Evolutionary conservation across 345 rosid genomes (phyloP).

Genomic region (Dipteronia sinensis): DNA sequence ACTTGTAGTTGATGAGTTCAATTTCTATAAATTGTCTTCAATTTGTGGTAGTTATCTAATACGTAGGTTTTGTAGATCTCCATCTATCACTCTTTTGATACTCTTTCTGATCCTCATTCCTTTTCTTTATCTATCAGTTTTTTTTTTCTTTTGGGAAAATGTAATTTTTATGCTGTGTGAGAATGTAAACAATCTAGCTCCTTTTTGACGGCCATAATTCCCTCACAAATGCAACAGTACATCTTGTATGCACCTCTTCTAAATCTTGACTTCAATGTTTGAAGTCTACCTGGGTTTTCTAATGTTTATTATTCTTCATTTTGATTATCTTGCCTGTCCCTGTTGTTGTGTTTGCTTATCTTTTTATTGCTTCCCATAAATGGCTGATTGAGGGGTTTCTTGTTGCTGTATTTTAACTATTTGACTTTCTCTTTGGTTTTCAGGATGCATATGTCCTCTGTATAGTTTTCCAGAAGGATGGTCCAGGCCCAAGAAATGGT

Average conservation of each 20-base stretch:
- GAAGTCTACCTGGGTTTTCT: background rate
- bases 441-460: slow-evolving; percentile 67
- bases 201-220: background rate
- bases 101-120: background rate
- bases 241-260: background rate
- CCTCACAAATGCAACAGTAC: background rate
- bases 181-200: background rate
- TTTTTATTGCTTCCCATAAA: background rate
- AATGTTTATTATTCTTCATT: background rate
- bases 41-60: no score
- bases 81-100: background rate
- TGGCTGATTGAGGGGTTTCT: background rate
- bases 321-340: no score
- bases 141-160: background rate
- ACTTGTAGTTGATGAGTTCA: no score
- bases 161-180: background rate
- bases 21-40: no score
- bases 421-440: slow-evolving; percentile 22
- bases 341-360: background rate
- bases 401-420: background rate
- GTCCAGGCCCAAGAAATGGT: slow-evolving; percentile 72
- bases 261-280: background rate
- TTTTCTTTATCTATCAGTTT: background rate
- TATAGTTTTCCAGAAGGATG: slow-evolving; percentile 59
- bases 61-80: background rate